A percentile compares a stretch with the other conserved stretches of the same genome.
Conservation (phyloP, 139 green algal genomes). For the Dunaliella primolecta region DNA sequence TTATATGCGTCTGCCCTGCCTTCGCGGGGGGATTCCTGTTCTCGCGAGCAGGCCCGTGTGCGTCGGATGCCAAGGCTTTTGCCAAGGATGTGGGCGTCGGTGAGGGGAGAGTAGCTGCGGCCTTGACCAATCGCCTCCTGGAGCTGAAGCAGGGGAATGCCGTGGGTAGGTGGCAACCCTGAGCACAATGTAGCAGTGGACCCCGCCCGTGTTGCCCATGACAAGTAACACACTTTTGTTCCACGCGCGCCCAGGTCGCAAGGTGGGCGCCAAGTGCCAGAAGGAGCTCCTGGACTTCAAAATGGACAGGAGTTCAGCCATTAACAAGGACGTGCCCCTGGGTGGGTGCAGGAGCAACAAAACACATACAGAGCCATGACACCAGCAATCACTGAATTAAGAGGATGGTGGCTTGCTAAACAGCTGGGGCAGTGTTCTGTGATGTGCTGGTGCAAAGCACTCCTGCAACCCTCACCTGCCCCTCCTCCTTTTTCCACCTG, state of each 20-base stretch:
- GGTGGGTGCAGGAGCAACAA: constrained; percentile 32
- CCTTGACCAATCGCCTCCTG: constrained; percentile 42
- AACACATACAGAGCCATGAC: too few relatives aligned
- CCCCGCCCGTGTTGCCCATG: neutral
- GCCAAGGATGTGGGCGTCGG: constrained; percentile 50
- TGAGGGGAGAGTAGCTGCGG: constrained; percentile 39
- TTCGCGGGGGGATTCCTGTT: neutral
- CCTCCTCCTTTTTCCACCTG: too few relatives aligned
- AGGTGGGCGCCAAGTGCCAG: constrained; percentile 43
- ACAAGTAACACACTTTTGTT: neutral
- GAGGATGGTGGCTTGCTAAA: too few relatives aligned
- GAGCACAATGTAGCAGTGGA: neutral
- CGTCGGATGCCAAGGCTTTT: constrained; percentile 37
- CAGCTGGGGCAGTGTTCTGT: too few relatives aligned
- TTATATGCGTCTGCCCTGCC: neutral
- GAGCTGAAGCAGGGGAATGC: constrained; percentile 44
- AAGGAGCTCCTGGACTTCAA: constrained; percentile 43
- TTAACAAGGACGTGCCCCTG: constrained; percentile 77
- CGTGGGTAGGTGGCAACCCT: constrained; percentile 38
- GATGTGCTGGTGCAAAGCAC: too few relatives aligned
- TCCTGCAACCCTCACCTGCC: too few relatives aligned
- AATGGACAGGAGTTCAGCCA: constrained; percentile 53
- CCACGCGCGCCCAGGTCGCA: constrained; percentile 33
- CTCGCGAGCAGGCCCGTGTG: constrained; percentile 38
- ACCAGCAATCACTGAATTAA: too few relatives aligned